phyloP scores from a whole-genome alignment of 1,139 yeast species.

The Yarrowia galli region DNA sequence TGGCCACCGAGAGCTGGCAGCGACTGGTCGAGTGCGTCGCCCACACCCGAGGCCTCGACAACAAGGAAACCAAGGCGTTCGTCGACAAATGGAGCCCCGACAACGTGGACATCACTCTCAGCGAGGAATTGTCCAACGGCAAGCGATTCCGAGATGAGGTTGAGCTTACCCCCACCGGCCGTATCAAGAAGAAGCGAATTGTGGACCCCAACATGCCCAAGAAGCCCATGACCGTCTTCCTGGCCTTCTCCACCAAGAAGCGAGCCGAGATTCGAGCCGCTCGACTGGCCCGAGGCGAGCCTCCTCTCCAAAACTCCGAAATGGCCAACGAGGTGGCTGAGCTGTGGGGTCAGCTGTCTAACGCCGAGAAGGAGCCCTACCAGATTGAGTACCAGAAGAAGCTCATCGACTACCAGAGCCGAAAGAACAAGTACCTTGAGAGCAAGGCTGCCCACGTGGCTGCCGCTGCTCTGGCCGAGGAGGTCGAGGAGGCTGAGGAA shows the following conservation, averaged over 20 bases:
- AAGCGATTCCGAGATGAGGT: constrained; percentile 22
- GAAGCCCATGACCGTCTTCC: constrained; percentile 38
- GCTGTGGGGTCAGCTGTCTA: constrained; percentile 29
- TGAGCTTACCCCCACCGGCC: constrained; percentile 34
- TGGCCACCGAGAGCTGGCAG: constrained; percentile 33
- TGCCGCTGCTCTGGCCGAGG: constrained; percentile 36
- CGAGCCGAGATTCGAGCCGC: constrained; percentile 34
- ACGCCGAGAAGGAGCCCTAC: constrained; percentile 34
- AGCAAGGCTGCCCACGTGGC: constrained; percentile 33
- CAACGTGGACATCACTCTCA: constrained; percentile 15
- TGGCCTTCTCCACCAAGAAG: constrained; percentile 36
- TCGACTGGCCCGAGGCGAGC: constrained; percentile 19
- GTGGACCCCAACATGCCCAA: constrained; percentile 39
- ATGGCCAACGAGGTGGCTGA: constrained; percentile 34
- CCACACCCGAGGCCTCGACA: constrained; percentile 27
- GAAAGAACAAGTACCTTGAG: constrained; percentile 30
- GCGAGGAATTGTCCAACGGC: constrained; percentile 21
- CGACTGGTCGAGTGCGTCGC: constrained; percentile 35
- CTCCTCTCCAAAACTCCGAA: constrained; percentile 30
- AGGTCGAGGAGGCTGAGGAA: constrained; percentile 12
- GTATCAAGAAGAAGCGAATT: constrained; percentile 32
- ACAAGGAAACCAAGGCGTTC: constrained; percentile 15
- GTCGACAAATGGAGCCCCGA: constrained; percentile 31
- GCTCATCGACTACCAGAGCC: constrained; percentile 20
- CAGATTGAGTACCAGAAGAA: constrained; percentile 29